A percentile compares a stretch with the other conserved stretches of the same genome.
Conservation (phyloP, 345 rosid species). For the Geranium rotundifolium region DNA sequence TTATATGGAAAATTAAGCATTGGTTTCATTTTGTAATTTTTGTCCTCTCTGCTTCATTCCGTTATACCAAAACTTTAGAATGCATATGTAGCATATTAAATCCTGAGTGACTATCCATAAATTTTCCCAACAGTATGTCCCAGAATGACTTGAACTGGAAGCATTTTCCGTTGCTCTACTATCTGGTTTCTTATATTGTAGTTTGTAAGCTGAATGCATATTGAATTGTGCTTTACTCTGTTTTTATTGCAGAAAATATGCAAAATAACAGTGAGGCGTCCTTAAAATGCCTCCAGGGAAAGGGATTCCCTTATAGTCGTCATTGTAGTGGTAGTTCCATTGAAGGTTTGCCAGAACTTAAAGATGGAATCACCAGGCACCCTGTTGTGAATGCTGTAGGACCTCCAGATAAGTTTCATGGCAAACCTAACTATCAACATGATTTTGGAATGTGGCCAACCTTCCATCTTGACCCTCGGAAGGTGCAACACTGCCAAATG, state of each 20-base stretch:
- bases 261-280: conserved; percentile 44
- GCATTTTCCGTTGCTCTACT: conserved; percentile 5
- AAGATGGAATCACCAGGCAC: conserved; percentile 23
- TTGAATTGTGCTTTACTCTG: conserved; percentile 1
- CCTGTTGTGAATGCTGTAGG: conserved; percentile 23
- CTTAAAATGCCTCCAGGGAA: conserved; percentile 32
- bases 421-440: conserved; percentile 28
- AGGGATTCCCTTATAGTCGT: conserved; percentile 27
- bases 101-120: background rate
- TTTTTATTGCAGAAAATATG: conserved; percentile 28
- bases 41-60: background rate
- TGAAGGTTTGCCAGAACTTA: conserved; percentile 26
- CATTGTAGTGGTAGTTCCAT: conserved; percentile 26
- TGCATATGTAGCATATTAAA: background rate
- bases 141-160: no score
- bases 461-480: conserved; percentile 31
- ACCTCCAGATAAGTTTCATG: conserved; percentile 25
- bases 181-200: background rate
- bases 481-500: conserved; percentile 26
- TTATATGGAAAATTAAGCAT: background rate
- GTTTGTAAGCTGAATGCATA: background rate
- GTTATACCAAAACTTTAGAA: background rate
- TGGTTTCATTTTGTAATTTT: background rate
- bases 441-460: conserved; percentile 29
- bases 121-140: background rate